phyloP scores from a whole-genome alignment of 148 eudicot genomes.

The Diospyros kaki region DNA sequence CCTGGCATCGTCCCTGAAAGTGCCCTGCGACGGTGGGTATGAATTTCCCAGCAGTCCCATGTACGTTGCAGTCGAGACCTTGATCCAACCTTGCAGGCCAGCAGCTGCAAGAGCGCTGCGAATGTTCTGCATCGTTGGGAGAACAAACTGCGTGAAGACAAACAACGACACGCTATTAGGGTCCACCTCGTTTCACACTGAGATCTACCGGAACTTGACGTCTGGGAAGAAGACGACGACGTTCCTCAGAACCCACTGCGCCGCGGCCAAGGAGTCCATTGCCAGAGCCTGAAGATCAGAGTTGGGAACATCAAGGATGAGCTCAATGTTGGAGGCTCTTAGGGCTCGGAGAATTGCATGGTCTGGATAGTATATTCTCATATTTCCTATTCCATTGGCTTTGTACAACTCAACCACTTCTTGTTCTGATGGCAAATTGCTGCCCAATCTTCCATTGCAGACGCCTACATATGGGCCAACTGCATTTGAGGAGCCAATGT shows the following conservation, averaged over 20 bases:
- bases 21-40: slow-evolving; percentile 37
- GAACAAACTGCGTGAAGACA: slow-evolving; percentile 21
- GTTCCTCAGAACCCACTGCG: slow-evolving; percentile 36
- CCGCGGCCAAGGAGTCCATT: slow-evolving; percentile 11
- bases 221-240: slow-evolving; percentile 18
- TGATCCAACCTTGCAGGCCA: slow-evolving; percentile 26
- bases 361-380: slow-evolving; percentile 41
- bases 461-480: not conserved
- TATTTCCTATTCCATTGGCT: slow-evolving; percentile 19
- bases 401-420: not conserved
- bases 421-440: not conserved
- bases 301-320: slow-evolving; percentile 36
- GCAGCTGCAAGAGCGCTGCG: slow-evolving; percentile 21
- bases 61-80: slow-evolving; percentile 42
- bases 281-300: slow-evolving; percentile 15
- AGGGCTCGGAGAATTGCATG: slow-evolving; percentile 28
- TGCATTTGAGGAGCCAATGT: too few species aligned
- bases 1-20: not conserved
- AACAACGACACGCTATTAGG: slow-evolving; percentile 10
- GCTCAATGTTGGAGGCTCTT: slow-evolving; percentile 34
- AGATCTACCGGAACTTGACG: slow-evolving; percentile 30
- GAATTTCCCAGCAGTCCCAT: slow-evolving; percentile 23
- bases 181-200: slow-evolving; percentile 48
- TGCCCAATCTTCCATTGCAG: not conserved
- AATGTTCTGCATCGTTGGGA: slow-evolving; percentile 42